Base-by-base conservation (phyloP, 768 basidiomycete genomes). In the Tylopilus sp. region DNA sequence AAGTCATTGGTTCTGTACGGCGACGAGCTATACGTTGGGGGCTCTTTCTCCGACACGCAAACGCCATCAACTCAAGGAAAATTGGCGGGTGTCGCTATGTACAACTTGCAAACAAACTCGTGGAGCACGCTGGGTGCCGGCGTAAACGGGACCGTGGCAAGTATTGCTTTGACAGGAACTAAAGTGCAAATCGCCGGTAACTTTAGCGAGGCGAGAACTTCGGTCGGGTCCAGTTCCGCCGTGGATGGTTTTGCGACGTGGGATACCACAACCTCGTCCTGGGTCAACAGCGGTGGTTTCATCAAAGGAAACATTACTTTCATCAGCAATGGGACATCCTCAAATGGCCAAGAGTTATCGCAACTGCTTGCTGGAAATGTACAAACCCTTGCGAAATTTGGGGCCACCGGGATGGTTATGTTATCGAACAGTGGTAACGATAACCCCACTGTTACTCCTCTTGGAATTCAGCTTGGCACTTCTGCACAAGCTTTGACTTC, bases 1-100 rank as follows among this genome's bases (percentile, higher is more conserved):
- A 74, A 78, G 9, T 79, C 90, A 0, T 65, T 95, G 36, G 73
- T 78, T n/a, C 60, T 87, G 28, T 71, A 76, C 48, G 83, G 80
- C 11, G 77, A 88, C 59, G 73, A 73, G 18, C 69, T 98, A 11
- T 97, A 79, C 65, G 82, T 95, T 36, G 95, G 92, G n/a, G 97
- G 97, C 1, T 74, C 82, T 0, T 99, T 99, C 73, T 78, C 75
- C 1, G 85, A 88, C 55, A 88, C 91, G 0, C 66, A 68, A 2
- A 71, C 76, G 6, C 71, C 75, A 15, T 80, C 84, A 0, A 77
- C 74, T 2, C 71, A 76, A 41, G 79, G 79, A 48, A 71, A 69
- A 30, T 70, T 92, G 31, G 68, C 68, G 40, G 79, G 83, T 31
- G 68, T 95, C 28, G 91, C 85, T 0, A 63, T 80, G 47, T 98